Conservation (phyloP, 257 asterid genomes). For the Solanum raphanifolium region DNA sequence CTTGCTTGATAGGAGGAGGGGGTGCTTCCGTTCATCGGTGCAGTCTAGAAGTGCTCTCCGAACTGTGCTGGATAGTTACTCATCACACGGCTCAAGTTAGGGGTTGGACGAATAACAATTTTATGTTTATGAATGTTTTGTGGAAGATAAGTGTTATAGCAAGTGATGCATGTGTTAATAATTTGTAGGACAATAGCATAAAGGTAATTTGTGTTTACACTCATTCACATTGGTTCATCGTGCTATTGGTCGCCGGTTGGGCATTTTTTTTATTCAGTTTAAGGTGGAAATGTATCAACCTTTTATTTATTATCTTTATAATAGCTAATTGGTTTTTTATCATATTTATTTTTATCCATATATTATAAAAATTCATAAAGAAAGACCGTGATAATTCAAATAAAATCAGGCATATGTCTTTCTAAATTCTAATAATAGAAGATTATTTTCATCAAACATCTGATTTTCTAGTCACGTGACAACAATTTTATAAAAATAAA, state of each 20-base stretch:
- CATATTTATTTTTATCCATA: background rate
- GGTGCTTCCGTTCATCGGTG: background rate
- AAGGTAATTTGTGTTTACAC: background rate
- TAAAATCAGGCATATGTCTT: background rate
- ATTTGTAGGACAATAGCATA: background rate
- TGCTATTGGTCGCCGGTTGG: too few relatives aligned
- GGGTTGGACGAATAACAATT: background rate
- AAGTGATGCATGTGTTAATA: background rate
- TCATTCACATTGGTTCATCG: background rate
- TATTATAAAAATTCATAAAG: background rate
- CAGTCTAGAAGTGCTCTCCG: too few relatives aligned
- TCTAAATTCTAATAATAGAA: background rate
- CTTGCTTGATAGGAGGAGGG: background rate
- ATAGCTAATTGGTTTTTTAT: background rate
- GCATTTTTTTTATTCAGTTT: background rate
- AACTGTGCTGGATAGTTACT: too few relatives aligned
- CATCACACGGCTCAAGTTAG: too few relatives aligned
- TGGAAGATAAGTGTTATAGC: background rate
- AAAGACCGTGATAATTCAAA: background rate
- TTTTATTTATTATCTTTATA: background rate
- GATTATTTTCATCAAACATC: too few relatives aligned
- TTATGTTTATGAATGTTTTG: background rate
- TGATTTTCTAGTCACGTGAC: rapidly evolving
- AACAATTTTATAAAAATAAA: too few relatives aligned
- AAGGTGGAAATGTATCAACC: background rate